These are phyloP conservation scores for Vitis hybrid DNA, from an alignment of 177 flowering plant species.

Conservation along the genomic window DNA sequence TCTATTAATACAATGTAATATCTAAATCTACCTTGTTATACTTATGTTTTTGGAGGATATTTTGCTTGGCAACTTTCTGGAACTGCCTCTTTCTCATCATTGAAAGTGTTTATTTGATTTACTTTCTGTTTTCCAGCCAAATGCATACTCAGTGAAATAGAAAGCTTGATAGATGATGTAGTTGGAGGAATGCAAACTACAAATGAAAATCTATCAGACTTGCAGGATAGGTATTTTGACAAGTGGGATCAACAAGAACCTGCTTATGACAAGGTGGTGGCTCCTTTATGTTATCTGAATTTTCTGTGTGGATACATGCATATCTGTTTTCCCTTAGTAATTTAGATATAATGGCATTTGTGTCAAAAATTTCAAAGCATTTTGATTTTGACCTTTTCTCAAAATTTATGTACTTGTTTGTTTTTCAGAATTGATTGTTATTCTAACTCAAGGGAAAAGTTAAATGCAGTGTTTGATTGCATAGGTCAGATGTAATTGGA, in stretches of 20 bases:
- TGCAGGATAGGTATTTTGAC: conserved; percentile 16
- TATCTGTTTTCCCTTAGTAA: no score
- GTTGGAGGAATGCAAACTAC: conserved; percentile 22
- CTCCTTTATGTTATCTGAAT: neutral
- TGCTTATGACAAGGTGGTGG: conserved; percentile 23
- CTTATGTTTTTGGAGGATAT: no score
- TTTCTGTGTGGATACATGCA: neutral
- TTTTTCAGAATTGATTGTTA: no score
- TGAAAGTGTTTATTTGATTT: no score
- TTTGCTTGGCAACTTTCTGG: no score
- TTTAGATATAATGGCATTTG: no score
- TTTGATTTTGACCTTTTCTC: neutral
- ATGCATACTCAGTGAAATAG: conserved; percentile 41
- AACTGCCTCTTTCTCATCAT: no score
- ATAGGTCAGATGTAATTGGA: no score
- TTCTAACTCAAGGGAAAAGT: no score
- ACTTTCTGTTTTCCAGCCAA: conserved; percentile 37
- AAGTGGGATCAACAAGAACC: conserved; percentile 18
- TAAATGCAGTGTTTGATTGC: no score
- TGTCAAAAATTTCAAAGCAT: neutral
- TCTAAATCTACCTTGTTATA: no score
- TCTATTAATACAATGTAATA: no score
- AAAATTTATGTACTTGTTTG: neutral
- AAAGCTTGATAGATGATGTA: conserved; percentile 43
- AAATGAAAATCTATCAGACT: conserved; percentile 12